A percentile compares a stretch with the other conserved stretches of the same genome.
These are phyloP conservation scores for Sungouiozyma ichnusensis DNA, from an alignment of 805 yeast genomes.

Conservation along the genomic window DNA sequence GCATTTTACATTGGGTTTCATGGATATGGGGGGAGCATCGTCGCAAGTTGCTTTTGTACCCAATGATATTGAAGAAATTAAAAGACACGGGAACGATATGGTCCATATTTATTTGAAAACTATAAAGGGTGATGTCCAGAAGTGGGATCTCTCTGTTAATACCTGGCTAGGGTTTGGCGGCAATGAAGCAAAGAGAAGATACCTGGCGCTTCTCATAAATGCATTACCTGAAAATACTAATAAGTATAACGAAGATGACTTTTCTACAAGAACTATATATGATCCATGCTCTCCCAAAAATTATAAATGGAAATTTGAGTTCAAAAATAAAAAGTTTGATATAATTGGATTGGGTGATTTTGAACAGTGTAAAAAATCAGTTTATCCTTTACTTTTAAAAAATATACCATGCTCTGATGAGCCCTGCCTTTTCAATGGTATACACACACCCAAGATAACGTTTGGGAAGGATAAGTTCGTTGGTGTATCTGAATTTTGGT, in stretches of 20 bases:
- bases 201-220: slow-evolving; percentile 46
- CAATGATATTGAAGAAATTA: slow-evolving; percentile 44
- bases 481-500: slow-evolving; percentile 96
- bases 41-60: slow-evolving; percentile 94
- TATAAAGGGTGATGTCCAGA: slow-evolving; percentile 57
- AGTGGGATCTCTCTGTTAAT: slow-evolving; percentile 83
- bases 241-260: slow-evolving; percentile 37
- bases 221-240: slow-evolving; percentile 40
- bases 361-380: slow-evolving; percentile 56
- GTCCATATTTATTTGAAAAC: slow-evolving; percentile 55
- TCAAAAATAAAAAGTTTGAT: slow-evolving; percentile 36
- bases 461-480: slow-evolving; percentile 72
- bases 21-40: slow-evolving; percentile 99
- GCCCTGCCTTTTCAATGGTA: slow-evolving; percentile 91
- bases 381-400: slow-evolving; percentile 69
- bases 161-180: slow-evolving; percentile 99
- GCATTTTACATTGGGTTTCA: slow-evolving; percentile 73
- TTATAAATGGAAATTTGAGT: slow-evolving; percentile 37
- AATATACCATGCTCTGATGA: slow-evolving; percentile 74
- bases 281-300: slow-evolving; percentile 82
- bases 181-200: slow-evolving; percentile 77
- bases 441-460: slow-evolving; percentile 84
- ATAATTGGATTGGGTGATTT: slow-evolving; percentile 73
- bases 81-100: slow-evolving; percentile 62
- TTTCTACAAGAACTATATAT: slow-evolving; percentile 29